Conservation (phyloP, 2,329 filamentous ascomycete genomes). For the Biscogniauxia sp. region DNA sequence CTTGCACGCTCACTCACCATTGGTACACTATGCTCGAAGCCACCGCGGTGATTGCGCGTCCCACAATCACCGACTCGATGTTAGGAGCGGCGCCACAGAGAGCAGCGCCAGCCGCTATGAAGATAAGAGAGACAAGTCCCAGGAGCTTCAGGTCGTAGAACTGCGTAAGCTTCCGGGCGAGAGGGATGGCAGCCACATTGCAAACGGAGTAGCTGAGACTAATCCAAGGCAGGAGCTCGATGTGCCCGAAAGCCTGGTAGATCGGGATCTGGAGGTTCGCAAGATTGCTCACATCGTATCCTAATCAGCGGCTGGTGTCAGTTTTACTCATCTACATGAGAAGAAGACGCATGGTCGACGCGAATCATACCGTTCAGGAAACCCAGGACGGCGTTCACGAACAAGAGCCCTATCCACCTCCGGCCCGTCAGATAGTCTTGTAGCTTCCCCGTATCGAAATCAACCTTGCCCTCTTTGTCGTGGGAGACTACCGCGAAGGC, state of each 20-base stretch:
- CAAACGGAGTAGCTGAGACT: constrained; percentile 32
- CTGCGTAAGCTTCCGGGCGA: constrained; percentile 31
- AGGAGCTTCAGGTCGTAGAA: constrained; percentile 30
- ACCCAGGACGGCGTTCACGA: constrained; percentile 13
- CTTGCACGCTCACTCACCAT: constrained; percentile 16
- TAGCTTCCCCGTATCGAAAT: background rate
- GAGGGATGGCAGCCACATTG: constrained; percentile 31
- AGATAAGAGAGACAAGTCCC: constrained; percentile 18
- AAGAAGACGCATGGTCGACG: background rate
- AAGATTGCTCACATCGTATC: constrained; percentile 43
- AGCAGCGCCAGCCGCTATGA: constrained; percentile 30
- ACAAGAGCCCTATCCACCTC: constrained; percentile 15
- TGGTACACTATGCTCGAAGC: constrained; percentile 33
- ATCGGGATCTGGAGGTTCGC: constrained; percentile 56
- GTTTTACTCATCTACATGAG: background rate
- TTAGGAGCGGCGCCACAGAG: constrained; percentile 31
- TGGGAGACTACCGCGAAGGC: background rate
- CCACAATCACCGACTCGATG: constrained; percentile 32
- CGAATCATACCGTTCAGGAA: constrained; percentile 13
- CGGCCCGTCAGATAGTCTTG: constrained; percentile 7
- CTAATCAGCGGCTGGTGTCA: constrained; percentile 16
- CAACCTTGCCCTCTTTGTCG: background rate
- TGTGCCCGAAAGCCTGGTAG: constrained; percentile 46
- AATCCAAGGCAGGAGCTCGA: constrained; percentile 38
- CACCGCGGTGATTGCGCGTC: constrained; percentile 32